phyloP scores from a whole-genome alignment of 495 filamentous ascomycete species.

The Penicillium subrubescens region DNA sequence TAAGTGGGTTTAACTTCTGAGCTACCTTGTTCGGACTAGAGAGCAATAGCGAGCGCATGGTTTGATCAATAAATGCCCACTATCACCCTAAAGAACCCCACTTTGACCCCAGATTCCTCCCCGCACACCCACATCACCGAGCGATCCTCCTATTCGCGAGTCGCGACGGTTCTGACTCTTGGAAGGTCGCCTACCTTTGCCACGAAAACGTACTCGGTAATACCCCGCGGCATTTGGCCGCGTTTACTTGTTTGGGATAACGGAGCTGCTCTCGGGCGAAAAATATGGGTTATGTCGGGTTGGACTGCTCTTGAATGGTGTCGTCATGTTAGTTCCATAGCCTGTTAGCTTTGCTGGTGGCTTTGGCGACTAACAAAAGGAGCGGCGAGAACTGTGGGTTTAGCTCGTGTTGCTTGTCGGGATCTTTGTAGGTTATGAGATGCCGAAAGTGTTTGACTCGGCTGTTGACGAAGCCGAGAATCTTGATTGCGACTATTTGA shows the following conservation, averaged over 20 bases:
- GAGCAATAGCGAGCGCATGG: not conserved
- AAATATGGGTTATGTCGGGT: not conserved
- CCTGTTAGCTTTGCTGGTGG: not conserved
- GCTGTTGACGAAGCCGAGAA: conserved; percentile 4
- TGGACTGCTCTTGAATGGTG: not conserved
- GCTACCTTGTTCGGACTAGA: not conserved
- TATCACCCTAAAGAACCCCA: not conserved
- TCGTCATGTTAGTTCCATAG: not conserved
- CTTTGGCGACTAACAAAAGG: not conserved
- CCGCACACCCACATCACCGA: not conserved
- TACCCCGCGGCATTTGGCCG: conserved; percentile 16
- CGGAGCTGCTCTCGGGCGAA: not conserved
- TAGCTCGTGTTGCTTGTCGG: not conserved
- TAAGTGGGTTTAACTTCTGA: not conserved
- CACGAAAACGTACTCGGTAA: conserved; percentile 10
- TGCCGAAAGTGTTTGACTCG: not conserved
- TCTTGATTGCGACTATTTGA: not conserved
- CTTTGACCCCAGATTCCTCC: conserved; percentile 23
- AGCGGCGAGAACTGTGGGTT: not conserved
- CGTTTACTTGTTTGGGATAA: not conserved
- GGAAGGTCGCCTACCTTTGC: conserved; percentile 16
- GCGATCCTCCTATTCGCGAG: not conserved
- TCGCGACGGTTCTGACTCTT: not conserved
- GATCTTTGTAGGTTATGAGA: not conserved
- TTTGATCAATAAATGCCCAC: not conserved